Conservation (phyloP, 208 protist species). For the Naegleria lovaniensis region DNA sequence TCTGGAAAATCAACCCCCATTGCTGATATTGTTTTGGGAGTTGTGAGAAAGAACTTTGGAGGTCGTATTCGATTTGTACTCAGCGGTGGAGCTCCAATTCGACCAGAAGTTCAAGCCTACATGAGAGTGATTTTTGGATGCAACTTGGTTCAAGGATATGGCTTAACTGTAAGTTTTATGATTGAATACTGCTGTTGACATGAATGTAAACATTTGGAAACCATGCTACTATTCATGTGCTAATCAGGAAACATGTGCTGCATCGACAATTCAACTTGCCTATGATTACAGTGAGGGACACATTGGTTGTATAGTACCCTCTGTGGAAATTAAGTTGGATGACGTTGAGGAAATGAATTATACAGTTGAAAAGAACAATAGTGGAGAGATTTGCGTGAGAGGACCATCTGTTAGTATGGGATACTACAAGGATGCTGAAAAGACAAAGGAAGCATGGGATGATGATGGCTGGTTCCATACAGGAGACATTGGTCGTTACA, state of each 20-base stretch:
- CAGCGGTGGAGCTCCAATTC: slow-evolving; percentile 31
- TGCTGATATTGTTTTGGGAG: slow-evolving; percentile 42
- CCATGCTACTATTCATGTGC: slow-evolving; percentile 39
- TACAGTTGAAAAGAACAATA: slow-evolving; percentile 31
- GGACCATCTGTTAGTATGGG: slow-evolving; percentile 52
- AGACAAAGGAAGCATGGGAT: slow-evolving; percentile 47
- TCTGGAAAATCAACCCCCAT: background rate
- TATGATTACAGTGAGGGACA: slow-evolving; percentile 25
- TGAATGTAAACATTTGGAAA: slow-evolving; percentile 29
- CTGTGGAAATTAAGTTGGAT: slow-evolving; percentile 56
- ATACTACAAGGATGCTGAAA: slow-evolving; percentile 48
- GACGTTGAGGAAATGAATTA: slow-evolving; percentile 69
- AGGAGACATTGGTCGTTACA: slow-evolving; percentile 61
- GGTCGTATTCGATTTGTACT: slow-evolving; percentile 30
- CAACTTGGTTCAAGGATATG: slow-evolving; percentile 59
- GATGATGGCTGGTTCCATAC: slow-evolving; percentile 69
- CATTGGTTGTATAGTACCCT: slow-evolving; percentile 34
- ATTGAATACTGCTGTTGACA: slow-evolving; percentile 25
- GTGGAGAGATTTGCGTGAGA: slow-evolving; percentile 57
- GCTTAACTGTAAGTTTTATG: slow-evolving; percentile 1
- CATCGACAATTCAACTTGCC: background rate
- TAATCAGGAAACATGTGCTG: slow-evolving; percentile 21
- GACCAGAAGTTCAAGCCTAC: slow-evolving; percentile 27
- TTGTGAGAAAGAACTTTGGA: slow-evolving; percentile 21
- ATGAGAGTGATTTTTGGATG: slow-evolving; percentile 18